Evolutionary conservation across 345 rosid species (phyloP).

Genomic region (Microcos paniculata): DNA sequence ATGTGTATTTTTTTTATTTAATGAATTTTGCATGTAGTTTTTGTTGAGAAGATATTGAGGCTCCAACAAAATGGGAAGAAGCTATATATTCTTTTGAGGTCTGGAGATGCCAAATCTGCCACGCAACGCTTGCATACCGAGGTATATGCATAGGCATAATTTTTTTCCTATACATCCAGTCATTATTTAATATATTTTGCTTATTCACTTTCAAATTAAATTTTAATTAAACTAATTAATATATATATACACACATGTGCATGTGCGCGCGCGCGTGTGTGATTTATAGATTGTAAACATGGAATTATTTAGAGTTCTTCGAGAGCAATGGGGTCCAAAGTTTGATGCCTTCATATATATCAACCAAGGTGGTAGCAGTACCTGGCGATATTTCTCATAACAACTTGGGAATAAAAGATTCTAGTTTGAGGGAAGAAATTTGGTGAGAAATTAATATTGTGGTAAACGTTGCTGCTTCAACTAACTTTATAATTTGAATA

Average conservation of each 20-base stretch:
- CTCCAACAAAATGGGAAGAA: slow-evolving; percentile 56
- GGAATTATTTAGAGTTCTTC: slow-evolving; percentile 25
- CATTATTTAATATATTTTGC: no score
- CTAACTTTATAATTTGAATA: no score
- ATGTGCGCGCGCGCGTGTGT: no score
- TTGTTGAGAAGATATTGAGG: slow-evolving; percentile 51
- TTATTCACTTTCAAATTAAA: no score
- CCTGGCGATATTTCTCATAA: slow-evolving; percentile 33
- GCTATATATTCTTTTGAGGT: slow-evolving; percentile 54
- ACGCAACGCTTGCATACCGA: slow-evolving; percentile 42
- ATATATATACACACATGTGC: no score
- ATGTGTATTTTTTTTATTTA: not conserved
- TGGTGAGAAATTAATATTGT: slow-evolving; percentile 30
- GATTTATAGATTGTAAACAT: slow-evolving; percentile 20
- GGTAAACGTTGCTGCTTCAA: slow-evolving; percentile 38
- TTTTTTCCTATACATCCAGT: no score
- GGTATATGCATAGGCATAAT: slow-evolving; percentile 34
- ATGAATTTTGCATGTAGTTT: slow-evolving; percentile 28
- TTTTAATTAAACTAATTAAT: no score
- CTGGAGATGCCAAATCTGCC: slow-evolving; percentile 40
- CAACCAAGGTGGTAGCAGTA: slow-evolving; percentile 19
- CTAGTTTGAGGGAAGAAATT: slow-evolving; percentile 26
- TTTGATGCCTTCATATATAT: slow-evolving; percentile 12
- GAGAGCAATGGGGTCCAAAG: slow-evolving; percentile 18
- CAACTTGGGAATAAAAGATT: slow-evolving; percentile 31